Evolutionary conservation across 2,329 filamentous ascomycete species (phyloP), one percentile per base, ranked within the genome.

Genomic region (Graphilbum fragrans): DNA sequence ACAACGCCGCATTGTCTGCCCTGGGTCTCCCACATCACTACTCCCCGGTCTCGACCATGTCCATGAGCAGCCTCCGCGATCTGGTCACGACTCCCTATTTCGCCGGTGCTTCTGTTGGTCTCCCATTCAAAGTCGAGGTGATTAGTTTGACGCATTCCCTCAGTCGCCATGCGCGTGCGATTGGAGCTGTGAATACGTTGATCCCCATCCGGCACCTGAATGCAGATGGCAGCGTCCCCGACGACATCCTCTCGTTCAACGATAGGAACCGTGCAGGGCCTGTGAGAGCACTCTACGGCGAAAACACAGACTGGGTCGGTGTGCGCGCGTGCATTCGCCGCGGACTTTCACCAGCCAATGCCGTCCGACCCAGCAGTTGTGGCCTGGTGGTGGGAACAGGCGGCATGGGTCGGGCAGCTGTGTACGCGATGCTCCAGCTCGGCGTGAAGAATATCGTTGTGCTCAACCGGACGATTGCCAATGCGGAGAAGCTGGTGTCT

Each of bases 381-480:
- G 73, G 63, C 0, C 61, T 79, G 6, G 69, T 80, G 12, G 66
- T 79, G 38, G 75, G 75, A 14, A 74, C 75, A 3, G 75, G 75
- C 21, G 82, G 82, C 18, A 86, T 86, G 80, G 82, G 80, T 6
- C 69, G 82, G 45, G 79, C 82, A 4, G 79, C 80, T 16, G 72
- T 85, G 18, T 86, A 86, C 51, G 79, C 81, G 4, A 68, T 86
- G 59, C 69, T 85, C 22, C 79, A 80, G 51, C 65, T 86, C 4
- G 82, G 82, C 5, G 83, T 83, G 41, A 72, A 75, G 32, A 79
- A 81, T 44, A 78, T 86, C 22, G 82, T 83, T 50, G 69, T 86
- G 20, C 77, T 72, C 53, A 86, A 86, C 52, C 67, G 82, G 21
- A 85, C 80, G 0, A 49, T 65, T 17, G 59, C 65, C 18, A 77